Base-by-base conservation (phyloP, 2,329 filamentous ascomycete species). In the Myriosclerotinia scirpicola region DNA sequence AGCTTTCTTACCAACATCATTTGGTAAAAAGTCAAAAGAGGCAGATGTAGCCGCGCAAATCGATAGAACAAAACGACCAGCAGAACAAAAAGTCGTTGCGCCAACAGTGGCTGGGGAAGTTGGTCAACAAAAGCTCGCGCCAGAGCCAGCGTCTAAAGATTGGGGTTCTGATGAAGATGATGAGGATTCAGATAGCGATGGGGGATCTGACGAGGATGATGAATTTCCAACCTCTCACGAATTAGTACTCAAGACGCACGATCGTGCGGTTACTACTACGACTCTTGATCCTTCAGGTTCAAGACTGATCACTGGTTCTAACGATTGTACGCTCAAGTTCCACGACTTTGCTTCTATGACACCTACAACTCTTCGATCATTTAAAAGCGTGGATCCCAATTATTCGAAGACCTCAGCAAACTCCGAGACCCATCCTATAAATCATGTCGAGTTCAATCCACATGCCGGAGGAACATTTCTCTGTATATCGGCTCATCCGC, bases 321-420 rank as follows among this genome's bases (percentile, higher is more conserved):
- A 90, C 68, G 95, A 99, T 78, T 96, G 93, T 78, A 91, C 87
- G 1, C 81, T 98, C 74, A 98, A 97, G 76, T 83, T 99, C 22
- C 93, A 97, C 80, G 94, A 99, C 77, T 96, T 99, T 77, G 88
- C 93, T 3, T 91, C 93, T 56, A 96, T 99, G 90, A 97, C 94
- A 0, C 92, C 93, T 1, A 95, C 93, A 6, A 98, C 95, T 0
- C 85, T 99, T 62, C 90, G 94, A 73, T 92, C 95, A 0, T 99
- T 99, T 83, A 93, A 92, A 75, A 93, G 89, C 11, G 84, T 98
- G 58, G 94, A 99, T 75, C 94, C 95, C 0, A 93, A 89, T 73
- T 86, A 88, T 62, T 86, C 87, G 38, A 97, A 96, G 76, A 78
- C 83, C 54, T 84, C 87, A 20, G 84, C 89, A 6, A 87, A 83